phyloP scores from a whole-genome alignment of 2,329 filamentous ascomycete genomes.

The Metarhizium anisopliae region DNA sequence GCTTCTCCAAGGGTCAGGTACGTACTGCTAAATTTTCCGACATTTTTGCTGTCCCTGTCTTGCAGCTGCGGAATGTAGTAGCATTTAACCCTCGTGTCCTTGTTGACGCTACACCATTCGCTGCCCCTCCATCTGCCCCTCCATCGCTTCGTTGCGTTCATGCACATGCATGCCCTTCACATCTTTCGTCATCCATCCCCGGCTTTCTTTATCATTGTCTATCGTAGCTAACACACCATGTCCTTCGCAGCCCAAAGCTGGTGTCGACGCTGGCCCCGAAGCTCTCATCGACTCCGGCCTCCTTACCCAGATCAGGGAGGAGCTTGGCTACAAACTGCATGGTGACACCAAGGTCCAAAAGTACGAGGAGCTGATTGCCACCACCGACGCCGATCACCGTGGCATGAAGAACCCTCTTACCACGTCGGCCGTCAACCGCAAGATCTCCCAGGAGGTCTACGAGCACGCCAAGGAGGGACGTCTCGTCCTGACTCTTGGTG shows the following conservation, averaged over 20 bases:
- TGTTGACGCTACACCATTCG: not conserved
- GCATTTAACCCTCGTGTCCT: not conserved
- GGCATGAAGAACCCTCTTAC: slow-evolving; percentile 90
- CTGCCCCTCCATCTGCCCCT: not conserved
- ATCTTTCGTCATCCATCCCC: not conserved
- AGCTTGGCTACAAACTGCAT: slow-evolving; percentile 81
- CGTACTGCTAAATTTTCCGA: slow-evolving; percentile 13
- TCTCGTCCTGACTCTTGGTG: slow-evolving; percentile 85
- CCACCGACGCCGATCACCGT: slow-evolving; percentile 67
- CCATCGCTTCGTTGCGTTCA: not conserved
- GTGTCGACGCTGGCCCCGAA: slow-evolving; percentile 83
- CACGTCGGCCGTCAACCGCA: slow-evolving; percentile 75
- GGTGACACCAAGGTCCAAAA: slow-evolving; percentile 76
- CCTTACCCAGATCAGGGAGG: slow-evolving; percentile 70
- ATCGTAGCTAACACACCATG: not conserved
- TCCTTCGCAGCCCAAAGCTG: slow-evolving; percentile 63
- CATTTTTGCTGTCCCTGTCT: not conserved
- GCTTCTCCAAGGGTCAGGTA: slow-evolving; percentile 95
- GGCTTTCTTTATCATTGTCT: not conserved
- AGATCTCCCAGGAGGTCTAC: slow-evolving; percentile 79
- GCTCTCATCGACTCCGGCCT: slow-evolving; percentile 85
- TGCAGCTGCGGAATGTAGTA: not conserved
- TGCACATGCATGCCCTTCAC: not conserved
- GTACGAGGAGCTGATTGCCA: slow-evolving; percentile 67
- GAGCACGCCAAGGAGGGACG: slow-evolving; percentile 73